These are phyloP conservation scores for Blastocystis hominis DNA, from an alignment of 352 stramenopile genomes.

Conservation along the genomic window DNA sequence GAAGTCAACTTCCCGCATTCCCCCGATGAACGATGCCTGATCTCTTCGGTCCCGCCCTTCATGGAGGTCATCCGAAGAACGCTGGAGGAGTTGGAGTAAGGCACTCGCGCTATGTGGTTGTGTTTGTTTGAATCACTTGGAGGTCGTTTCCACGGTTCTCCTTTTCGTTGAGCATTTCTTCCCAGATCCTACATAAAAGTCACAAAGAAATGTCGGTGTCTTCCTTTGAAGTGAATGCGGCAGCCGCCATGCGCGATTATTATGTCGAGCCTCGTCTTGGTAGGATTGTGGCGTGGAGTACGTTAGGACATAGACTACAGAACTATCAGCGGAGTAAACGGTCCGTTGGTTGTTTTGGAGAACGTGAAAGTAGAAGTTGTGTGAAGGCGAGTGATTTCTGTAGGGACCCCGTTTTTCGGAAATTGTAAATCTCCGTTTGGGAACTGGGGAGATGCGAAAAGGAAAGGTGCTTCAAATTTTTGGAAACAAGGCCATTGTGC, in stretches of 20 bases:
- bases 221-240: conserved; percentile 60
- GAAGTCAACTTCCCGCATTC: conserved; percentile 49
- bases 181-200: background rate
- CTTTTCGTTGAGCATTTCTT: conserved; percentile 27
- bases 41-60: conserved; percentile 49
- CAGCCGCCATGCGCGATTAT: conserved; percentile 65
- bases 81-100: conserved; percentile 16
- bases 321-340: conserved; percentile 95
- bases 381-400: background rate
- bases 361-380: conserved; percentile 84
- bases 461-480: conserved; percentile 87
- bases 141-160: background rate
- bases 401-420: conserved; percentile 89
- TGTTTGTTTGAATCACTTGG: background rate
- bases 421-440: conserved; percentile 94
- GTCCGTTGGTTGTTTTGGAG: conserved; percentile 94
- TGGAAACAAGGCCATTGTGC: conserved; percentile 83
- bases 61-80: conserved; percentile 48
- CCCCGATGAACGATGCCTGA: conserved; percentile 49
- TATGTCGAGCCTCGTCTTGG: conserved; percentile 64
- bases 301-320: conserved; percentile 73
- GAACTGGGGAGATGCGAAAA: conserved; percentile 83
- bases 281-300: conserved; percentile 66
- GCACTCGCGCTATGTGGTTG: too few relatives aligned
- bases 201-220: conserved; percentile 28